Conservation (phyloP, 75 land plant genomes). For the Selaginella tamariscina region DNA sequence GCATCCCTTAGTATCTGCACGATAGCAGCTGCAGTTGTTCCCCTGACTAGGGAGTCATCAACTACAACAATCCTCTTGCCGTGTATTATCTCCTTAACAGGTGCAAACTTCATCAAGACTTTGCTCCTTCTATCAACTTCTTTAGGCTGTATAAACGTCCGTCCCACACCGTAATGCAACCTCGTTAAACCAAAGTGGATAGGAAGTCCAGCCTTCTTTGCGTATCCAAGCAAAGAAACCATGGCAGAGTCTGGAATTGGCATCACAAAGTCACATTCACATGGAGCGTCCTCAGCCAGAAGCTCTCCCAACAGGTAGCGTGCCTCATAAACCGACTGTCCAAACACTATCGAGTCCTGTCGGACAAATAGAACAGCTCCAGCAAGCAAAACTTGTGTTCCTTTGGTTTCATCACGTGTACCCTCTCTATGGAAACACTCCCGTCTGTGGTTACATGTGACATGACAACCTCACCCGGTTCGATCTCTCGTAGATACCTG, state of each 20-base stretch:
- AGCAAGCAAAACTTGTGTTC: background rate
- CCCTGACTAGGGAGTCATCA: conserved; percentile 4
- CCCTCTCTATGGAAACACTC: background rate
- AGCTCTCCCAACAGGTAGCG: background rate
- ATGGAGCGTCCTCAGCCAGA: background rate
- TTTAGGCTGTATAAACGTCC: conserved; percentile 5
- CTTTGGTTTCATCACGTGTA: background rate
- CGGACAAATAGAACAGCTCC: conserved; percentile 3
- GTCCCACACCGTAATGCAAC: background rate
- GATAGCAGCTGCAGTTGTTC: background rate
- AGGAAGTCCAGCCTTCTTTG: background rate
- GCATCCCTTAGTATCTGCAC: background rate
- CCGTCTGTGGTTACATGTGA: background rate
- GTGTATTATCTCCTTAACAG: background rate
- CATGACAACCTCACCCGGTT: conserved; percentile 5
- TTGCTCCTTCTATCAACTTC: background rate
- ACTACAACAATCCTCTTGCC: conserved; percentile 5
- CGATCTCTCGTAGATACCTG: background rate
- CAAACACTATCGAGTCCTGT: background rate
- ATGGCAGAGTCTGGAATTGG: background rate
- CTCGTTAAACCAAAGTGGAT: background rate
- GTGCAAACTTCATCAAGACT: background rate
- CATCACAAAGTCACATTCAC: background rate
- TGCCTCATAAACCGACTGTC: background rate
- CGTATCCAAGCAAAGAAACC: background rate